phyloP scores from a whole-genome alignment of 1,284 basidiomycete genomes.

The Hypsizygus ulmarius region DNA sequence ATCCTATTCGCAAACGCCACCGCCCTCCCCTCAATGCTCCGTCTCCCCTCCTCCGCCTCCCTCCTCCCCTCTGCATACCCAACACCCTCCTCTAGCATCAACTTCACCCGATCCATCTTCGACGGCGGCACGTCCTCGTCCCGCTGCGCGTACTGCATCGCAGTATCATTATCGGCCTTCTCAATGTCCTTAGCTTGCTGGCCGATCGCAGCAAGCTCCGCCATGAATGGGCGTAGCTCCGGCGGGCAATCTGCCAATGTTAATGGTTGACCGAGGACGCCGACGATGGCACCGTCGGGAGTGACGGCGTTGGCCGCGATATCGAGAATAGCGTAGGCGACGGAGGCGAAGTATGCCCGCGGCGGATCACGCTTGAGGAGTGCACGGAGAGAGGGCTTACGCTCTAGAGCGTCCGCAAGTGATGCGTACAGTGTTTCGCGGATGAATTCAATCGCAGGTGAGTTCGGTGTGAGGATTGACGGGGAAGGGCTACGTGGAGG shows the following conservation, averaged over 20 bases:
- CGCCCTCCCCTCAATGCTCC: constrained; percentile 58
- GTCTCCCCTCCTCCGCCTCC: constrained; percentile 31
- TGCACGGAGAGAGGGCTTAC: constrained; percentile 46
- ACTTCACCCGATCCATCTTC: constrained; percentile 58
- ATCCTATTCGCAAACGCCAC: constrained; percentile 72
- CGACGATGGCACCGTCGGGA: constrained; percentile 41
- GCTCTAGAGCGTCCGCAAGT: constrained; percentile 63
- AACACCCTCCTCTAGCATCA: constrained; percentile 59
- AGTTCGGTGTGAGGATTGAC: constrained; percentile 47
- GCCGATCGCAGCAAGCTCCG: constrained; percentile 61
- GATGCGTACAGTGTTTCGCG: constrained; percentile 81
- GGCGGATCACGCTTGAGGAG: constrained; percentile 61
- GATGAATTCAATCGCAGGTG: constrained; percentile 70
- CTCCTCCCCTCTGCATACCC: constrained; percentile 36
- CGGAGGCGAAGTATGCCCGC: constrained; percentile 73
- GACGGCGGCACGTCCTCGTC: constrained; percentile 46
- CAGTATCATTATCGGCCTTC: constrained; percentile 53
- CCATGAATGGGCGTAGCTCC: constrained; percentile 64
- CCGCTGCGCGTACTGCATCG: constrained; percentile 46
- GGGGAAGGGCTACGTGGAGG: constrained; percentile 39
- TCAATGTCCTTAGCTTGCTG: constrained; percentile 46
- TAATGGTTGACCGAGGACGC: constrained; percentile 53
- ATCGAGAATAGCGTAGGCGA: constrained; percentile 69
- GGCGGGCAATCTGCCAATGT: constrained; percentile 56
- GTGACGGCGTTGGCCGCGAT: constrained; percentile 52